Percentiles rank a stretch among this genome's conserved stretches.
These are phyloP conservation scores for Exidia glandulosa DNA, from an alignment of 768 basidiomycete genomes.

Conservation along the genomic window DNA sequence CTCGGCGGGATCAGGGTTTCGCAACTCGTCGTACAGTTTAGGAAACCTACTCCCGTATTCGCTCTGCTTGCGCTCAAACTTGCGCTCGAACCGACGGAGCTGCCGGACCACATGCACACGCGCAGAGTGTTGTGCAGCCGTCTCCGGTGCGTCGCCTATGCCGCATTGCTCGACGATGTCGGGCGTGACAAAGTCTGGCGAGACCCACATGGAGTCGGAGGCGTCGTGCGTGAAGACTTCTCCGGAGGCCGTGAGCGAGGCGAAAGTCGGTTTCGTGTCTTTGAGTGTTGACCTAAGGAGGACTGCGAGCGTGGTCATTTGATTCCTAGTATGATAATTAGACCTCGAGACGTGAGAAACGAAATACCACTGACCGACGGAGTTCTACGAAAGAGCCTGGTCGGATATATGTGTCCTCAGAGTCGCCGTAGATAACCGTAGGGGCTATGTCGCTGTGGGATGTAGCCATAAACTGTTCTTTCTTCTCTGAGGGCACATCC, in stretches of 20 bases:
- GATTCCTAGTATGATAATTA: slow-evolving; percentile 6
- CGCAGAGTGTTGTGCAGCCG: slow-evolving; percentile 36
- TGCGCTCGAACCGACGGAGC: slow-evolving; percentile 44
- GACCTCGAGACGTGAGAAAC: too few species aligned
- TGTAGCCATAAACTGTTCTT: slow-evolving; percentile 3
- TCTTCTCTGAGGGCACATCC: slow-evolving; percentile 3
- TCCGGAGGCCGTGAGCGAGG: slow-evolving; percentile 30
- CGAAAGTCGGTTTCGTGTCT: not conserved
- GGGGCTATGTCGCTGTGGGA: not conserved
- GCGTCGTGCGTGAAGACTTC: slow-evolving; percentile 38
- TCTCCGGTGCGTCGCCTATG: slow-evolving; percentile 14
- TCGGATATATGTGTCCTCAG: not conserved
- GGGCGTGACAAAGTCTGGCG: slow-evolving; percentile 42
- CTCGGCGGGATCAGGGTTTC: slow-evolving; percentile 31
- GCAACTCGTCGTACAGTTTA: slow-evolving; percentile 33
- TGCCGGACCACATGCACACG: slow-evolving; percentile 52
- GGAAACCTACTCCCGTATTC: slow-evolving; percentile 14
- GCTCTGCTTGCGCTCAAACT: slow-evolving; percentile 32
- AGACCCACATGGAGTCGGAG: slow-evolving; percentile 46
- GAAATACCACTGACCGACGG: slow-evolving; percentile 6
- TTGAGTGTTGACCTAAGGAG: slow-evolving; percentile 1
- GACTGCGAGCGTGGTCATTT: slow-evolving; percentile 5
- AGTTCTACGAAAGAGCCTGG: slow-evolving; percentile 10
- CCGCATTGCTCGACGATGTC: slow-evolving; percentile 44
- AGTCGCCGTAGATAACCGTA: not conserved